These are phyloP conservation scores for Pinus tabuliformis DNA, from an alignment of 75 land plant species.

Conservation along the genomic window DNA sequence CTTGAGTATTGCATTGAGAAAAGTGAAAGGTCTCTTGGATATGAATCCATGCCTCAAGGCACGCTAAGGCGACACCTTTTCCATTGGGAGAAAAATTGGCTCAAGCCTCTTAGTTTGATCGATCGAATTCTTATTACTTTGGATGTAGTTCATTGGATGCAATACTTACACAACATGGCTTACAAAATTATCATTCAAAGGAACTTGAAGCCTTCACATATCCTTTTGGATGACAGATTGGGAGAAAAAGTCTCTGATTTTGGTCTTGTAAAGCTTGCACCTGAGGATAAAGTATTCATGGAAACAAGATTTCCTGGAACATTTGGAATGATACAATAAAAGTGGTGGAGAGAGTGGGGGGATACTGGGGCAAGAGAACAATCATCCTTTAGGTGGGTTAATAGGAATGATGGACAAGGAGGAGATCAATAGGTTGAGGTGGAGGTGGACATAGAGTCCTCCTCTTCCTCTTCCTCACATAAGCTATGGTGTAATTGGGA, in stretches of 20 bases:
- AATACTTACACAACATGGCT: constrained; percentile 72
- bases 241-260: no score
- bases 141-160: constrained; percentile 69
- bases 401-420: not conserved
- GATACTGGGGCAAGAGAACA: no score
- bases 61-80: constrained; percentile 45
- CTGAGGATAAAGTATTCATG: no score
- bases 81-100: constrained; percentile 21
- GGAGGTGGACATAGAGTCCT: not conserved
- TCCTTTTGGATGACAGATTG: no score
- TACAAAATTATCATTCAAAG: constrained; percentile 6
- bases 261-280: no score
- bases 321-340: no score
- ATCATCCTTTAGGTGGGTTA: no score
- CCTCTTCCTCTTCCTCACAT: not conserved
- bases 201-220: no score
- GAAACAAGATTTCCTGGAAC: no score
- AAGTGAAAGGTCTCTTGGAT: constrained; percentile 40
- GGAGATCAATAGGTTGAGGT: not conserved
- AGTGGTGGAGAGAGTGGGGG: no score
- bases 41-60: no score
- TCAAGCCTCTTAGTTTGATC: constrained; percentile 50
- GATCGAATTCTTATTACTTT: constrained; percentile 36
- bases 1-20: constrained; percentile 59
- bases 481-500: constrained; percentile 13